Base-by-base conservation (phyloP, 1,284 basidiomycete species). In the Schizophyllum commune region DNA sequence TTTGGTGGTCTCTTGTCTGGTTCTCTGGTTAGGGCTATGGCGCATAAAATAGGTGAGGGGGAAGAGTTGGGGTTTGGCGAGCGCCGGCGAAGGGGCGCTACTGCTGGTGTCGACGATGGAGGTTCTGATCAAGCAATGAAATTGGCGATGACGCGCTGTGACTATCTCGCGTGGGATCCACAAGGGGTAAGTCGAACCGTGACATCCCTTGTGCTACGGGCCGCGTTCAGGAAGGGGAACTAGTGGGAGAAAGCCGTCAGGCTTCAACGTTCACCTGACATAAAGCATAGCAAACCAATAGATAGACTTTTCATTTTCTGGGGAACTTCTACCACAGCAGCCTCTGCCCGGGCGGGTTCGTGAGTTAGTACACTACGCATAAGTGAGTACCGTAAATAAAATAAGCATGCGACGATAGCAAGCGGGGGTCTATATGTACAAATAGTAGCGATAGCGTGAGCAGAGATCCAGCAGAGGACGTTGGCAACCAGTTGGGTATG, bases 1-100 rank as follows among this genome's bases (percentile, higher is more conserved):
- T 64, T 47, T 64, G 61, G 66, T 65, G 60, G 61, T 60, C 51
- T 61, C 57, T 67, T 74, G 69, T 60, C 55, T 60, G 58, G 57
- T 47, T 32, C 61, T 62, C 64, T 61, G 53, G 55, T 58, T 64
- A 52, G 66, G 60, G 61, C 63, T 67, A 63, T 60, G 60, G 63
- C 61, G 69, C 69, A 71, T 71, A 70, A 64, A 70, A 68, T 59
- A 47, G 60, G 59, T 60, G 65, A 52, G 52, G 20, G 52, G 20
- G 54, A 22, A 34, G 19, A 15, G 11, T 33, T 53, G 11, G n/a
- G 52, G 51, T 17, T 22, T 47, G 39, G 51, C 22, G 22, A 20
- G 17, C 27, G 32, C 17, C n/a, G 32, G 21, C 52, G 21, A 47
- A 32, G 54, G 17, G 17, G 21, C 39, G 39, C 39, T 47, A n/a